Base-by-base conservation (phyloP, 2,329 filamentous ascomycete species). In the Zasmidium cellare region DNA sequence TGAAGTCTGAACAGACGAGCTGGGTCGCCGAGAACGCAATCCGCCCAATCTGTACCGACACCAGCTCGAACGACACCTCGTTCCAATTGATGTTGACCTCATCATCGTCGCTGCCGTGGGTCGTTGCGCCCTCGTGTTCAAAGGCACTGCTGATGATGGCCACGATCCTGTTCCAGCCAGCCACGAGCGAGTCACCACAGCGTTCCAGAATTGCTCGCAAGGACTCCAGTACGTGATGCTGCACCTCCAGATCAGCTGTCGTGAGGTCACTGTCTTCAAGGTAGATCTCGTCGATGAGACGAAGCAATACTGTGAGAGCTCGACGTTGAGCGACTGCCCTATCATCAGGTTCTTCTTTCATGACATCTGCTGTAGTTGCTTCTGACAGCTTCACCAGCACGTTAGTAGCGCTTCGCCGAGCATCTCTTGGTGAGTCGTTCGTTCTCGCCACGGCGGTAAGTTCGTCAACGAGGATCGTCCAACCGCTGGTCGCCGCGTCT, bases 1-100 rank as follows among this genome's bases (percentile, higher is more conserved):
- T 77, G 69, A 99, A 99, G 73, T 99, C 94, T 0, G 94, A 97
- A 73, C 92, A 96, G 47, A 99, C 89, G 2, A 99, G 84, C 72
- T 97, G 91, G 12, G 96, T 79, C 1, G 92, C 96, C 63, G 86
- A 89, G 72, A 99, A 99, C 0, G 93, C 90, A 16, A 91, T 88
- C 60, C 92, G 85, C 52, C 96, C 89, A 20, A 97, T 82, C 63
- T 87, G 88, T 46, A 86, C 82, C 12, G 92, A 93, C 6, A 79
- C 74, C 9, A 80, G 69, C n/a, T 72, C 65, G 28, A 64, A 65
- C 9, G 67, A 64, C 11, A 72, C 50, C 5, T 59, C 53, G 11
- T 56, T 47, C 71, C 72, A 74, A 22, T 69, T 56, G n/a, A 71
- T 65, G 44, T 53, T 48, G 11, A 60, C 60, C 20, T 59, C 56